Conservation (phyloP, 768 basidiomycete species). For the Russula emetica region DNA sequence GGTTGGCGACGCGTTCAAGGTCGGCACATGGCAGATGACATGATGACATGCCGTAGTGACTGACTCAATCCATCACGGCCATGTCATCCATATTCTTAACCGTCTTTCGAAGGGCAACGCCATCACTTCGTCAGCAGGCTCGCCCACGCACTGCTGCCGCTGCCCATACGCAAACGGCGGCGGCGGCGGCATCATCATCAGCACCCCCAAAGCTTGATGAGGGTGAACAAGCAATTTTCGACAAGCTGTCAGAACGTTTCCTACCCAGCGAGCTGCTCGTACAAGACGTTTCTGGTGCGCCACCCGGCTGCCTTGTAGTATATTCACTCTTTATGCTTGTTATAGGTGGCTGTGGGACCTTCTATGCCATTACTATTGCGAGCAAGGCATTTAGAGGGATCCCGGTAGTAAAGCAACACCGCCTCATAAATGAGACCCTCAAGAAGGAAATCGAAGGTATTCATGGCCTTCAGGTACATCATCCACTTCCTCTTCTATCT, state of each 20-base stretch:
- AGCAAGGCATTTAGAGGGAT: conserved; percentile 84
- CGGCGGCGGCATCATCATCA: not conserved
- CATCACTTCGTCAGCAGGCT: conserved; percentile 13
- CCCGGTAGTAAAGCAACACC: conserved; percentile 88
- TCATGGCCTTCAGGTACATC: conserved; percentile 83
- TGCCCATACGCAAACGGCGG: conserved; percentile 15
- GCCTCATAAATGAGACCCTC: conserved; percentile 77
- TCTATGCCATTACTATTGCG: conserved; percentile 88
- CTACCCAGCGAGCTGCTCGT: conserved; percentile 78
- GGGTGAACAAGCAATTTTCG: conserved; percentile 66
- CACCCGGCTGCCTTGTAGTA: not conserved
- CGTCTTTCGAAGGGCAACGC: conserved; percentile 28
- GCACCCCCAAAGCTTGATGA: conserved; percentile 37
- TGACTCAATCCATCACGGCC: not conserved
- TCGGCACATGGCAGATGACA: not conserved
- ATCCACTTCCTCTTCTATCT: not conserved
- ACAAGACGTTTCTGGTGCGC: conserved; percentile 90
- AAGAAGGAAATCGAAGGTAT: conserved; percentile 88
- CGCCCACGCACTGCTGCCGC: conserved; percentile 28
- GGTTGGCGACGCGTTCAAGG: not conserved
- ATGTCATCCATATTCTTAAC: conserved; percentile 29
- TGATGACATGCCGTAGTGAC: not conserved
- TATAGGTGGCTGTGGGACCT: conserved; percentile 92
- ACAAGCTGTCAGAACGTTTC: conserved; percentile 72
- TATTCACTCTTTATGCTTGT: not conserved